Conservation (phyloP, 768 basidiomycete genomes). For the Suillus hirtellus region DNA sequence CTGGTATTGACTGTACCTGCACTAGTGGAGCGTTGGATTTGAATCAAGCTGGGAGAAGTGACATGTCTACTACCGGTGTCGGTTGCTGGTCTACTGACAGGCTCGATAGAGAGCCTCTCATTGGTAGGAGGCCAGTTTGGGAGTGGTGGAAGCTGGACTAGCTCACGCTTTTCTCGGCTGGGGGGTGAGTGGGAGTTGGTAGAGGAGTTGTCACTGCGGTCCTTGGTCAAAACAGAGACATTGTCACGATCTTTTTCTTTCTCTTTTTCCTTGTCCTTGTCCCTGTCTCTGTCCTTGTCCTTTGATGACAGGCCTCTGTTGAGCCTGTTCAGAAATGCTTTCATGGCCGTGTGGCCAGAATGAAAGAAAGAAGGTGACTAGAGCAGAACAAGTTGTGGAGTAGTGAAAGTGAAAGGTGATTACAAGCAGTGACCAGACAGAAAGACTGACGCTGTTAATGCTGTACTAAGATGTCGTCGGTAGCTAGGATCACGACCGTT, state of each 20-base stretch:
- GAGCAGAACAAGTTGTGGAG: background rate
- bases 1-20: conserved; percentile 35
- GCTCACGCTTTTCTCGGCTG: conserved; percentile 56
- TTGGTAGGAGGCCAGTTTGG: conserved; percentile 63
- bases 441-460: background rate
- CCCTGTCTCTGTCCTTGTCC: conserved; percentile 62
- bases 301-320: conserved; percentile 59
- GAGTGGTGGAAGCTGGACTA: conserved; percentile 57
- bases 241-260: conserved; percentile 27
- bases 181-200: conserved; percentile 25
- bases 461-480: background rate
- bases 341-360: conserved; percentile 49
- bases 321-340: conserved; percentile 79
- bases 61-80: conserved; percentile 17
- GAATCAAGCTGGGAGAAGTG: conserved; percentile 17
- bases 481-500: background rate
- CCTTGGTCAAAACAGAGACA: conserved; percentile 26
- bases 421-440: conserved; percentile 4
- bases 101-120: conserved; percentile 12
- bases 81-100: background rate
- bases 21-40: conserved; percentile 31
- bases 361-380: background rate
- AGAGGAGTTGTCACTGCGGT: conserved; percentile 34
- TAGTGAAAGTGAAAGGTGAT: conserved; percentile 11
- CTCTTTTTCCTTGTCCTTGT: conserved; percentile 39